Evolutionary conservation across 1,284 basidiomycete genomes (phyloP).

Genomic region (Malassezia obtusa): DNA sequence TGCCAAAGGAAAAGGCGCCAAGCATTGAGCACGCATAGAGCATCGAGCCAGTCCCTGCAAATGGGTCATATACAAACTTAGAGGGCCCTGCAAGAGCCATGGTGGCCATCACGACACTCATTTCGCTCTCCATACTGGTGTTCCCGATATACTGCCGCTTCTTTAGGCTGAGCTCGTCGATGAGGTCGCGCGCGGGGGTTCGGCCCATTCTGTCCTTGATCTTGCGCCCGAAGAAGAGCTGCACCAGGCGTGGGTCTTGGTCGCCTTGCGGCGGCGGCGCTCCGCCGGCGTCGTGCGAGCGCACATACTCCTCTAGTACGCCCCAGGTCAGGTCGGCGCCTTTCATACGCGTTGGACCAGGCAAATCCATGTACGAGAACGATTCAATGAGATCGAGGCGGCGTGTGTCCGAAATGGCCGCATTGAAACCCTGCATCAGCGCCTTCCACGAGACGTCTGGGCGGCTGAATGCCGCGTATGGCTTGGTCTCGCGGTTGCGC

Average conservation of each 20-base stretch:
- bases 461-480: conserved; percentile 17
- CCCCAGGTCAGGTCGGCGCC: conserved; percentile 67
- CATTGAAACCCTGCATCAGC: conserved; percentile 34
- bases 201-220: conserved; percentile 12
- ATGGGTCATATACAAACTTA: conserved; percentile 89
- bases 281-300: conserved; percentile 8
- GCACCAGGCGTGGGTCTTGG: conserved; percentile 29
- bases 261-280: conserved; percentile 13
- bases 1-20: conserved; percentile 77
- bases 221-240: conserved; percentile 31
- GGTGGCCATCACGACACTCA: conserved; percentile 88
- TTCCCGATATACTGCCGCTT: conserved; percentile 80
- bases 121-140: conserved; percentile 94
- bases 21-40: conserved; percentile 65
- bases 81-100: conserved; percentile 79
- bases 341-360: conserved; percentile 73
- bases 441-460: conserved; percentile 30
- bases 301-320: conserved; percentile 78
- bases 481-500: conserved; percentile 23
- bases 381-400: conserved; percentile 58
- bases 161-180: conserved; percentile 61
- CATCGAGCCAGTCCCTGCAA: conserved; percentile 92
- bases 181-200: conserved; percentile 30
- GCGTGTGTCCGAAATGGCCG: conserved; percentile 25
- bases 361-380: conserved; percentile 75